phyloP scores from a whole-genome alignment of 2,329 filamentous ascomycete species.

The Cytospora paraplurivora region DNA sequence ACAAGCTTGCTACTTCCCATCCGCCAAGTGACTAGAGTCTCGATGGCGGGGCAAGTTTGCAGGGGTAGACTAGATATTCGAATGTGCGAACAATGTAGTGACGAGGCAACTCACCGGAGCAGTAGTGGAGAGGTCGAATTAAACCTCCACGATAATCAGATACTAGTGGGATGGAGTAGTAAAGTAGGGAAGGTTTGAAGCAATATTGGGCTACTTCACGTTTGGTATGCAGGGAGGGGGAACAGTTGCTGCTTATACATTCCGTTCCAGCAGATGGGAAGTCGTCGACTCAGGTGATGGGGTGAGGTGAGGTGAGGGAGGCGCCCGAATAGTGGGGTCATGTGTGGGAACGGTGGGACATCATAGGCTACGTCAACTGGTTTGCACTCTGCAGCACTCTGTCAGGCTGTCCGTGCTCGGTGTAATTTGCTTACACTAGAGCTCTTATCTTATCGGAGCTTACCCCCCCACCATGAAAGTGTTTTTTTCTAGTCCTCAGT shows the following conservation, averaged over 20 bases:
- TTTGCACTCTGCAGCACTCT: neutral
- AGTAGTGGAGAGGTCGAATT: neutral
- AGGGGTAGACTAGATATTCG: neutral
- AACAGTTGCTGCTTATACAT: neutral
- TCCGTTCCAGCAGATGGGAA: conserved; percentile 12
- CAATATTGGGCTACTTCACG: neutral
- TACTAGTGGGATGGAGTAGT: neutral
- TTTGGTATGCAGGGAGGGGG: neutral
- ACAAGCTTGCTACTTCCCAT: neutral
- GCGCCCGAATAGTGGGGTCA: neutral
- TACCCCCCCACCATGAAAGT: conserved; percentile 4
- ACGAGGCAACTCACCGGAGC: neutral
- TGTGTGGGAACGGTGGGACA: conserved; percentile 17
- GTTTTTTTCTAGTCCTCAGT: neutral
- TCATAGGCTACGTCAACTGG: conserved; percentile 7
- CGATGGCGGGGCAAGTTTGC: neutral
- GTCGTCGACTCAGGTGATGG: conserved; percentile 8
- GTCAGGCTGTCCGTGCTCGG: no score
- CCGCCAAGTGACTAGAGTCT: neutral
- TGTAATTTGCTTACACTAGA: neutral
- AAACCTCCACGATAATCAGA: neutral
- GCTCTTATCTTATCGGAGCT: conserved; percentile 29
- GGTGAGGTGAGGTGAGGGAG: conserved; percentile 16
- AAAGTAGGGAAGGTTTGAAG: neutral
- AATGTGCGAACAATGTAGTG: neutral